These are phyloP conservation scores for Seminavis robusta DNA, from an alignment of 108 stramenopile species.

Conservation along the genomic window DNA sequence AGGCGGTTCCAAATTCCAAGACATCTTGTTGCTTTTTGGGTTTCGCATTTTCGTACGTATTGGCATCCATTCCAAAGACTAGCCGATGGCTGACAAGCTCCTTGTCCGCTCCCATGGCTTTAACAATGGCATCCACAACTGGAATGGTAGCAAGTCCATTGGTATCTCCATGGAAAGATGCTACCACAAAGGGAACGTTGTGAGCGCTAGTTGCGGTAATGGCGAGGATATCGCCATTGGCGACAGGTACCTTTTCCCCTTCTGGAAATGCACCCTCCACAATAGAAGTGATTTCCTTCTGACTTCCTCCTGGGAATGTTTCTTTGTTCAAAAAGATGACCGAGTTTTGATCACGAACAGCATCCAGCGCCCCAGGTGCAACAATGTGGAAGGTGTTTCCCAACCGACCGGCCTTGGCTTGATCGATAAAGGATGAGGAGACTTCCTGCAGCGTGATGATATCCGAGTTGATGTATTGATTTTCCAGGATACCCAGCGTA, in stretches of 20 bases:
- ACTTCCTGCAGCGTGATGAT: constrained; percentile 93
- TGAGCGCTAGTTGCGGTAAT: constrained; percentile 36
- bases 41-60: constrained; percentile 73
- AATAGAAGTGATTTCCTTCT: constrained; percentile 52
- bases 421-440: constrained; percentile 74
- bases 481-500: constrained; percentile 83
- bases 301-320: constrained; percentile 46
- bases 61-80: constrained; percentile 88
- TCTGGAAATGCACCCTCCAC: constrained; percentile 49
- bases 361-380: constrained; percentile 40
- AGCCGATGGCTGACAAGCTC: constrained; percentile 39
- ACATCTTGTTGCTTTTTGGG: constrained; percentile 79
- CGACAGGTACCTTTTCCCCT: constrained; percentile 67
- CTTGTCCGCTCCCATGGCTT: constrained; percentile 33
- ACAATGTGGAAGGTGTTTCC: constrained; percentile 57
- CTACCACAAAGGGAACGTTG: constrained; percentile 53
- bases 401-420: constrained; percentile 51
- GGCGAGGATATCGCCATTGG: constrained; percentile 77
- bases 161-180: constrained; percentile 88
- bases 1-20: constrained; percentile 57
- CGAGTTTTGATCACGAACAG: constrained; percentile 85
- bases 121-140: constrained; percentile 61
- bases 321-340: constrained; percentile 68
- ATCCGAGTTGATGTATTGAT: constrained; percentile 75
- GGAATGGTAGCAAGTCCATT: constrained; percentile 87